Conservation (phyloP, 352 stramenopile species). For the Globisporangium mamillatum region DNA sequence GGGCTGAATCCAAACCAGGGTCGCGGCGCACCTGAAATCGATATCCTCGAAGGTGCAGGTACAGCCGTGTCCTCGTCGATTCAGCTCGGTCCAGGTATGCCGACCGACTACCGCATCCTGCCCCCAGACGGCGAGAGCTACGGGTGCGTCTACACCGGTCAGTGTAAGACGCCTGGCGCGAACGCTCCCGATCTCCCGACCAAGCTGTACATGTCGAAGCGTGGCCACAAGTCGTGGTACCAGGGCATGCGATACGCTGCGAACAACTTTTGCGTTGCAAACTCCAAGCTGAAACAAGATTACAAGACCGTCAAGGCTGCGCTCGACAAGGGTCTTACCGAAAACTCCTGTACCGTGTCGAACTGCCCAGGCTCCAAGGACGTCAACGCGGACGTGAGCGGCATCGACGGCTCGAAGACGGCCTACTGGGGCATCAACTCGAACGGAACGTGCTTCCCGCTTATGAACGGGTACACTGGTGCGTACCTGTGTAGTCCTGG, state of each 20-base stretch:
- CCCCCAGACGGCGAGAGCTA: conserved; percentile 7
- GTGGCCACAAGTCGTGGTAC: conserved; percentile 71
- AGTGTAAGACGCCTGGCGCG: conserved; percentile 40
- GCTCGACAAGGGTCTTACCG: conserved; percentile 39
- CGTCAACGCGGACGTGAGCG: conserved; percentile 39
- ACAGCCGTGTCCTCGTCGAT: conserved; percentile 87
- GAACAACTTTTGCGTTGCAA: conserved; percentile 51
- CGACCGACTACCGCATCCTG: conserved; percentile 43
- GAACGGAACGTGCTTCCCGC: conserved; percentile 60
- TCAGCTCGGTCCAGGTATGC: conserved; percentile 82
- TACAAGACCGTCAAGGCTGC: conserved; percentile 36
- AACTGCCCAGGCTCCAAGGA: conserved; percentile 53
- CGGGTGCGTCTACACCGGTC: conserved; percentile 37
- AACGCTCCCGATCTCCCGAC: conserved; percentile 44
- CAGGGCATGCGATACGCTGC: conserved; percentile 51
- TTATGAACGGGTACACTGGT: conserved; percentile 59
- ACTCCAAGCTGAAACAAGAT: conserved; percentile 25
- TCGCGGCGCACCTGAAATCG: conserved; percentile 93
- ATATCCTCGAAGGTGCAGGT: conserved; percentile 91
- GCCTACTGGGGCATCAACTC: conserved; percentile 55
- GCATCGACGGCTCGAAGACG: conserved; percentile 30
- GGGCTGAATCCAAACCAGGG: conserved; percentile 88
- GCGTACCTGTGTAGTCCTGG: conserved; percentile 54
- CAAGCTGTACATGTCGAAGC: conserved; percentile 34
- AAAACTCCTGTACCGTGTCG: conserved; percentile 38